Evolutionary conservation across 176 grass and related monocot genomes (phyloP), one percentile per base, ranked within the genome.

Genomic region (Oryza glumipatula): DNA sequence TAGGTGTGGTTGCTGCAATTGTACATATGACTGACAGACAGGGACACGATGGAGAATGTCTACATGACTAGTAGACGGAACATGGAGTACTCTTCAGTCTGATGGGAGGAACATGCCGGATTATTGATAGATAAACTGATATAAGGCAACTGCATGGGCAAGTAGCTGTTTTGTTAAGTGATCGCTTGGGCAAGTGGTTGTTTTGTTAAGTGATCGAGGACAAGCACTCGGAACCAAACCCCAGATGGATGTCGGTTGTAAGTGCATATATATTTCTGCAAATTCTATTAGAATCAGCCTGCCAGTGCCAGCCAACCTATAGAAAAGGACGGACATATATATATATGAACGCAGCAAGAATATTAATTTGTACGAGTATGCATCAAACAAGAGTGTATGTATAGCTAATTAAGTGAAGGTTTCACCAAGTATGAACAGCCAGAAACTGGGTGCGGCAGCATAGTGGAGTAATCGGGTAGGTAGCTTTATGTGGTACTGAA

Each of bases 401-500:
- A 60, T 2, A 26, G 73, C 82, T 78, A 32, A 32, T 32, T 32
- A 70, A 56, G 61, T 76, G 83, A 80, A 76, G 15, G 49, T n/a
- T n/a, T n/a, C 58, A 63, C 8, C n/a, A 63, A n/a, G 58, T 63
- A 63, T 23, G n/a, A 9, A 63, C 14, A 63, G 8, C 19, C 19
- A 63, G 58, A 63, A 63, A 63, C 58, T 76, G 7, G 15, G 48
- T 16, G 66, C 19, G 23, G 21, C 47, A 44, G 36, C 6, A 38
- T 38, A 38, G 52, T 24, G 15, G 24, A 51, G 16, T 24, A 70
- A 44, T 52, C 10, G 39, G 63, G 13, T 39, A 49, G 54, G n/a
- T 8, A 65, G n/a, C 87, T 92, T 92, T 92, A 72, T 93, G 84
- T 93, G 71, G 85, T 56, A 87, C 78, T 47, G 70, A 93, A 89